A percentile compares a stretch with the other conserved stretches of the same genome.
Evolutionary conservation across 805 yeast species (phyloP).

Genomic region (Lachancea cidri): DNA sequence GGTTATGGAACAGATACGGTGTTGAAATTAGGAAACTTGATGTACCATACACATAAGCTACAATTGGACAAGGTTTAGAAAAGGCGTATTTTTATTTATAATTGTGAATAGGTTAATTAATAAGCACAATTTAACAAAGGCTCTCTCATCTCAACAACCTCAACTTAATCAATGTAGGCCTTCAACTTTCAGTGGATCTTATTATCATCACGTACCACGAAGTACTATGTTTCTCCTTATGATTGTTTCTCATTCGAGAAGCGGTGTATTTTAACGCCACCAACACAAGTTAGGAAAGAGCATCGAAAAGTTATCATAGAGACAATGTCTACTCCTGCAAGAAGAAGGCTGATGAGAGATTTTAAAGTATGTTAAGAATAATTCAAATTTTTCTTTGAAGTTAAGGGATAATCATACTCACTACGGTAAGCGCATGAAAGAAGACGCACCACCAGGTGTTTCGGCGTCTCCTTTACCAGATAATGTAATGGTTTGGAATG

Average conservation of each 20-base stretch:
- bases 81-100: too few relatives aligned
- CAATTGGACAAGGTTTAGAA: conserved; percentile 66
- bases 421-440: conserved; percentile 71
- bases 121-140: too few relatives aligned
- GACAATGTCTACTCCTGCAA: conserved; percentile 94
- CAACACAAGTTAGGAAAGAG: neutral
- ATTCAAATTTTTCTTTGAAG: neutral
- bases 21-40: conserved; percentile 72
- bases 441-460: conserved; percentile 97
- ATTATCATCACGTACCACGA: neutral
- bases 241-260: neutral
- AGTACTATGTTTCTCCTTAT: neutral
- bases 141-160: too few relatives aligned
- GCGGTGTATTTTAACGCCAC: neutral
- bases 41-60: conserved; percentile 54
- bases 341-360: conserved; percentile 98
- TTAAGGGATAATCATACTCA: conserved; percentile 16
- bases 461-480: conserved; percentile 96
- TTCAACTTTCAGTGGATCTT: too few relatives aligned
- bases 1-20: conserved; percentile 92
- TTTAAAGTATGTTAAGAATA: conserved; percentile 58
- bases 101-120: too few relatives aligned
- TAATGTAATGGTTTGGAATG: conserved; percentile 96
- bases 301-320: neutral
- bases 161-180: too few relatives aligned